Base-by-base conservation (phyloP, 2,329 filamentous ascomycete species). In the Ophiocordyceps camponoti-rufipedis region DNA sequence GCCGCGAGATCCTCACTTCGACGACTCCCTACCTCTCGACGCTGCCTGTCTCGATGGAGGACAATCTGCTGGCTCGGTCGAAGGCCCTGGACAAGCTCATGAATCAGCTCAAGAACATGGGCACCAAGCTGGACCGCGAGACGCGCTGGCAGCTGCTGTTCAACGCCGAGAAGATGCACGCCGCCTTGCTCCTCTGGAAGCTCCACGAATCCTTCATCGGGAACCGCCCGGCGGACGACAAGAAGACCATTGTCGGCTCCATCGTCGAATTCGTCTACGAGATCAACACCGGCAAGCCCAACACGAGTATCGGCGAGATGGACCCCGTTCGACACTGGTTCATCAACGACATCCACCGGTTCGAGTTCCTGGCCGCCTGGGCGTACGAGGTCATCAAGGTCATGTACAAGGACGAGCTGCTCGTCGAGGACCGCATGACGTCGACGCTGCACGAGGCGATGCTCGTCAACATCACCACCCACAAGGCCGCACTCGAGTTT, bases 301-400 rank as follows among this genome's bases (percentile, higher is more conserved):
- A 80, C 44, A 63, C 69, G 29, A 74, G 75, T 35, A 69, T 71
- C 19, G 80, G 78, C n/a, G 82, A 91, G 57, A 74, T 80, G 10
- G 86, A 94, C 55, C 69, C 74, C 8, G 78, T 94, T 14, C 76
- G 87, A n/a, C 79, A 86, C 53, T 95, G 85, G 78, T 94, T 95
- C 55, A 71, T 87, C 49, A 73, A 82, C 52, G 83, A 88, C 55
- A 70, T 87, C 31, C 75, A 75, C 60, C 73, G 74, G 28, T 71
- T 93, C 51, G 78, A 87, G 46, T 69, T 83, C 46, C 77, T 91
- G 41, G 70, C 93, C 43, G 82, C 83, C 1, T 91, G 84, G 81
- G 78, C 82, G 9, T 83, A 78, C 54, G 80, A 83, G 57, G 78
- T 79, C 13, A 80, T 89, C 58, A 85, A 84, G 57, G 75, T 82